Base-by-base conservation (phyloP, 192 early-diverging fungal species). In the Piromyces finnis region DNA sequence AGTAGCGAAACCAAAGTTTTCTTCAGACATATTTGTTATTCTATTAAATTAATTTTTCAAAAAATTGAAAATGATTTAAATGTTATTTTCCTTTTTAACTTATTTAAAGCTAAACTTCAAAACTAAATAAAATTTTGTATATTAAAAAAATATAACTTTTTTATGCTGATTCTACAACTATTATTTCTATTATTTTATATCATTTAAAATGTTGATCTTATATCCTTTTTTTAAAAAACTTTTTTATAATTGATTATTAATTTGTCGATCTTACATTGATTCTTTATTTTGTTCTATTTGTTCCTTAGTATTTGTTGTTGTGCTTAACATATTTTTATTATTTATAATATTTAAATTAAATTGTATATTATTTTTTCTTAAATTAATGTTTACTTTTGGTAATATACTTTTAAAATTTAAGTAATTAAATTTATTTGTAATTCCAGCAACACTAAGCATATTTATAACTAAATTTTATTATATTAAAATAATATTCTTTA, bases 1-100 rank as follows among this genome's bases (percentile, higher is more conserved):
- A 16, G 97, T 99, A 79, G 91, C 95, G 82, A 99, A 98, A 26
- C 92, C 90, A 77, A 85, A 77, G 26, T 59, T 29, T 79, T 30
- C 28, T 79, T 22, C 29, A 79, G 81, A n/a, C 51, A 68, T 68
- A 9, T 68, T 17, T 68, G 51, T 1, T 7, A n/a, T 11, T n/a
- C 51, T 68, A 9, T 68, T 6, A 6, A 32, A 6, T 32, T 32
- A 32, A 6, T 32, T 32, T 32, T 6, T 32, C 9, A 32, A 32
- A 6, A 32, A 32, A n/a, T n/a, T n/a, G n/a, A 32, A 9, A 32
- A 32, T 6, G 3, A 32, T 32, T 32, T 32, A 32, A 6, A 6
- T 32, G 30, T 32, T 32, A 32, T 6, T 3, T 6, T 32, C 30
- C 5, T 6, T 32, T 9, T 32, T n/a, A n/a, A n/a, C n/a, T 32